Base-by-base conservation (phyloP, 202 grass and related monocot species). In the Cymbopogon flexuosus region DNA sequence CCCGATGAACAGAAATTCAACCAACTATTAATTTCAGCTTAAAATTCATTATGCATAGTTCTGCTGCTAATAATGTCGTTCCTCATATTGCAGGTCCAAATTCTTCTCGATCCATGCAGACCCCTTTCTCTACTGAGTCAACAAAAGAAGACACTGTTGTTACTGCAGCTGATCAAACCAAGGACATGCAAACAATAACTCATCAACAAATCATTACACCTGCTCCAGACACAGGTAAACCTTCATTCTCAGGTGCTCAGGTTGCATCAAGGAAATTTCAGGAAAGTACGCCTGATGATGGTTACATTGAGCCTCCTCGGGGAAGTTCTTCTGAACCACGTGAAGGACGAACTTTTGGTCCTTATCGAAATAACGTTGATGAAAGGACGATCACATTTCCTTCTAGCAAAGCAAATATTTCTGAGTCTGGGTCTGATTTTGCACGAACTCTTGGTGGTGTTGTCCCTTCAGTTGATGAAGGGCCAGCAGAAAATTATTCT, bases 1-100 rank as follows among this genome's bases (percentile, higher is more conserved):
- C 54, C 8, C 52, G 11, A 11, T 69, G 41, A 75, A 49, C 6
- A 61, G 8, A 75, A 75, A 63, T 40, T 40, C n/a, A 67, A 9
- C 19, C 4, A 4, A 41, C 10, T 37, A 68, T 46, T 46, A 46
- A 14, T 46, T 46, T 46, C 43, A 3, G 43, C 12, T 46, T 46
- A 39, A 19, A n/a, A n/a, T 65, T 66, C 16, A 37, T 7, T 39
- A 39, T 66, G 63, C 63, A 66, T 19, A 39, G 34, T 21, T 19
- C 18, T 66, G 16, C 63, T 66, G 63, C 8, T 39, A 66, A 37
- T 39, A 66, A 39, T 18, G 31, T 21, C 15, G 19, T 66, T 10
- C 21, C 31, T 67, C 31, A 67, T 68, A 88, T 41, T 52, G 41
- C 30, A 79, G 81, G 40, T 13, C 15, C 12, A 63, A 16, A 68